Conservation (phyloP, 768 basidiomycete species). For the Brasilioporus rufonigricans region DNA sequence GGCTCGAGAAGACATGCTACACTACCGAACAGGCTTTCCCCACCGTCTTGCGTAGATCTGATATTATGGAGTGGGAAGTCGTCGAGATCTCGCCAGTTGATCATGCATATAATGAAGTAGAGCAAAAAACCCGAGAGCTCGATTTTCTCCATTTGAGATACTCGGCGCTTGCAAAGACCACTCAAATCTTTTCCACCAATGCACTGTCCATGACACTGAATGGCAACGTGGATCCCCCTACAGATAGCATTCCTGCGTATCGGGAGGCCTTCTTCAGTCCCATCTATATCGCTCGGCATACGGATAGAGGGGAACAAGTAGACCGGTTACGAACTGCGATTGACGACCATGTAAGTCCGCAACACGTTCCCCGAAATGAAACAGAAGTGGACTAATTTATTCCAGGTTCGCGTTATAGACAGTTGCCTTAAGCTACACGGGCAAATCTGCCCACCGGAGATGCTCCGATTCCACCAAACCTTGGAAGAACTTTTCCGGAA, state of each 20-base stretch:
- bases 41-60: conserved; percentile 86
- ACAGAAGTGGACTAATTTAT: background rate
- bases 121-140: conserved; percentile 77
- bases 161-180: conserved; percentile 73
- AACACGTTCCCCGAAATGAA: background rate
- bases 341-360: conserved; percentile 68
- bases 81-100: conserved; percentile 85
- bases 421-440: conserved; percentile 83
- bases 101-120: conserved; percentile 78
- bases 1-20: conserved; percentile 87
- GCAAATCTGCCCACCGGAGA: conserved; percentile 78
- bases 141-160: conserved; percentile 66
- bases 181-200: conserved; percentile 72
- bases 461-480: conserved; percentile 90
- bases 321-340: conserved; percentile 72
- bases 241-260: conserved; percentile 72
- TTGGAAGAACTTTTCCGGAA: conserved; percentile 82
- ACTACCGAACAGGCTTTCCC: conserved; percentile 90
- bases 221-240: conserved; percentile 77
- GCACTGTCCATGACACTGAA: conserved; percentile 86
- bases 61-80: conserved; percentile 68
- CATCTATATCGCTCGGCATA: conserved; percentile 63
- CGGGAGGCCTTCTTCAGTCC: conserved; percentile 73
- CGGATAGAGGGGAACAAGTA: conserved; percentile 68
- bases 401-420: conserved; percentile 75